Base-by-base conservation (phyloP, 345 rosid species). In the Bruguiera parviflora region DNA sequence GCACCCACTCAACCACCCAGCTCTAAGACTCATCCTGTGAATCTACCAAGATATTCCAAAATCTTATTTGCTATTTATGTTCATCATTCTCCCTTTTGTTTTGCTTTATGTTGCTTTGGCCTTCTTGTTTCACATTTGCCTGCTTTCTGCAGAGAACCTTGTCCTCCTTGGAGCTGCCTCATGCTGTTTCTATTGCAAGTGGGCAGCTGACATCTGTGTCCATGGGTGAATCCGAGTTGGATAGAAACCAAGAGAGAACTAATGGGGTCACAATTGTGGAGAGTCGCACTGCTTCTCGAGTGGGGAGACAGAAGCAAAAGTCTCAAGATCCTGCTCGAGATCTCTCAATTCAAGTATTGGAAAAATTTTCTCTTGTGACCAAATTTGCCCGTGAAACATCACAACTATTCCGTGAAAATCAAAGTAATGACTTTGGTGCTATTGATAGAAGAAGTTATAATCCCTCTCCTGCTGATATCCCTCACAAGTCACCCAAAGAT, bases 341-440 rank as follows among this genome's bases (percentile, higher is more conserved):
- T 78, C 86, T 92, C 61, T 87, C 99, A 63, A 90, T 92, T 72
- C 92, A 92, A 29, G 91, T 96, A 58, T 67, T 95, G 78, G 99
- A 92, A 80, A 95, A 92, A 78, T 95, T 92, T 74, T 95, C 20
- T 10, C 89, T 84, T 66, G 98, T 95, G 68, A 95, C 99, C 29
- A 92, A 87, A 81, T 95, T 95, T 87, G 99, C 98, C 29, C 83
- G 99, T 37, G 99, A 95, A 27, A 90, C 98, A 72, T 84, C 97
- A 31, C 99, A 95, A 71, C 78, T 95, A 32, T 90, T 95, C 75
- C 84, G 91, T 10, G 98, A 89, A 71, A 78, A 75, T 71, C 82
- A 81, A 22, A 80, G 74, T 67, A 87, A 88, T 79, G 92, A 89
- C 31, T 83, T 83, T 75, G 85, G 84, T 81, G 73, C 81, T 53